A percentile compares a stretch with the other conserved stretches of the same genome.
phyloP scores from a whole-genome alignment of 2,329 filamentous ascomycete genomes.

The Alternaria metachromatica region DNA sequence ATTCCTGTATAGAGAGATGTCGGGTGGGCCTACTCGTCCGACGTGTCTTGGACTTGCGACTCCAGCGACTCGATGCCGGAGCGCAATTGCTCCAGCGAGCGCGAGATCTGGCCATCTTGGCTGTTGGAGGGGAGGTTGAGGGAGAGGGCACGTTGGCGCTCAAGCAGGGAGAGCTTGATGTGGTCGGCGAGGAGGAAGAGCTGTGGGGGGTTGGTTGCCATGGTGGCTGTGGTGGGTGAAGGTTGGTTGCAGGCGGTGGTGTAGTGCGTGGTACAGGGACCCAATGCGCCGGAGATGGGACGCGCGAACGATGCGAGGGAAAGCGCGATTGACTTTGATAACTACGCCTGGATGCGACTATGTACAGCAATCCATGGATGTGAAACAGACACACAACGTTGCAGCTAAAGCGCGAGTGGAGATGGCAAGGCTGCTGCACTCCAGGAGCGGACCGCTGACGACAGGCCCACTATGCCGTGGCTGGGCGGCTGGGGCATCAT shows the following conservation, averaged over 20 bases:
- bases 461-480: conserved; percentile 6
- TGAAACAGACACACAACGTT: not conserved
- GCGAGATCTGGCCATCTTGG: conserved; percentile 87
- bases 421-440: conserved; percentile 20
- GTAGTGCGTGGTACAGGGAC: not conserved
- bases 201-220: conserved; percentile 66
- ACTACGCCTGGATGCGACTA: not conserved
- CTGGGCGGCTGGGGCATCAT: not conserved
- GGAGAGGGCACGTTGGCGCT: conserved; percentile 84
- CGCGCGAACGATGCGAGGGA: conserved; percentile 2
- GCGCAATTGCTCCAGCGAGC: conserved; percentile 84
- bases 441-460: conserved; percentile 23
- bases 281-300: conserved; percentile 6
- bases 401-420: conserved; percentile 4
- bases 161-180: conserved; percentile 92
- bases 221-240: conserved; percentile 21
- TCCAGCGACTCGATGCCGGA: conserved; percentile 77
- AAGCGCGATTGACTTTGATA: not conserved
- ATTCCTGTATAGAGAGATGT: not conserved
- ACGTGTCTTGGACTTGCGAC: conserved; percentile 64
- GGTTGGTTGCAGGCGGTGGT: conserved; percentile 3
- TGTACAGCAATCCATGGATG: not conserved
- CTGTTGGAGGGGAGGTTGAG: conserved; percentile 79
- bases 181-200: conserved; percentile 94
- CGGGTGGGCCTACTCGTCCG: conserved; percentile 58